These are phyloP conservation scores for Agastache rugosa DNA, from an alignment of 257 asterid genomes.

Conservation along the genomic window DNA sequence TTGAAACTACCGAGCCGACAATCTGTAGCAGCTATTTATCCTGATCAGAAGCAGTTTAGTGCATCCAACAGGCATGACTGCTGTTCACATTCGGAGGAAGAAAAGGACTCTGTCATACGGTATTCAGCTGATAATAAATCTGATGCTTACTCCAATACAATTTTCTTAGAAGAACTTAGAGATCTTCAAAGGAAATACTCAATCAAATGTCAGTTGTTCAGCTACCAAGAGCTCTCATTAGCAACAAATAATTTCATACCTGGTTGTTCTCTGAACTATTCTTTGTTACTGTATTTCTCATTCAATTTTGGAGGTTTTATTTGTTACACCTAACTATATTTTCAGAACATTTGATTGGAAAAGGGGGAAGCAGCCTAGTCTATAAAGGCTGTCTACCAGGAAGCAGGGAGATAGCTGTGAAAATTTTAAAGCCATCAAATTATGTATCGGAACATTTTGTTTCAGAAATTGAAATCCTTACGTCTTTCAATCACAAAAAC, in stretches of 20 bases:
- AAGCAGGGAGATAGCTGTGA: slow-evolving; percentile 74
- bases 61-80: slow-evolving; percentile 42
- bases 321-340: slow-evolving; percentile 16
- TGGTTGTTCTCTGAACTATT: slow-evolving; percentile 53
- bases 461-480: slow-evolving; percentile 73
- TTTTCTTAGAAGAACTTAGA: slow-evolving; percentile 54
- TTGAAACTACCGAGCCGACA: slow-evolving; percentile 58
- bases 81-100: slow-evolving; percentile 44
- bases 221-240: slow-evolving; percentile 66
- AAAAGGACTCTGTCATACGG: slow-evolving; percentile 42
- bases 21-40: slow-evolving; percentile 65
- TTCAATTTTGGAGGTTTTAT: slow-evolving; percentile 30
- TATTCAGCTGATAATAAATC: slow-evolving; percentile 40
- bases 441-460: slow-evolving; percentile 65
- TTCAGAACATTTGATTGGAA: slow-evolving; percentile 77
- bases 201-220: slow-evolving; percentile 55
- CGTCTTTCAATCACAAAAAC: slow-evolving; percentile 65
- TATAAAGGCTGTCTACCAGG: slow-evolving; percentile 71
- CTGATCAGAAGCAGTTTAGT: slow-evolving; percentile 58
- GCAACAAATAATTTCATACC: slow-evolving; percentile 68
- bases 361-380: slow-evolving; percentile 83
- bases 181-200: slow-evolving; percentile 54
- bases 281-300: slow-evolving; percentile 4
- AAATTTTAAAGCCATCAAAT: slow-evolving; percentile 67
- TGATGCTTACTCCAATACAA: slow-evolving; percentile 25